Base-by-base conservation (phyloP, 192 early-diverging fungal genomes). In the Entomortierella chlamydospora region DNA sequence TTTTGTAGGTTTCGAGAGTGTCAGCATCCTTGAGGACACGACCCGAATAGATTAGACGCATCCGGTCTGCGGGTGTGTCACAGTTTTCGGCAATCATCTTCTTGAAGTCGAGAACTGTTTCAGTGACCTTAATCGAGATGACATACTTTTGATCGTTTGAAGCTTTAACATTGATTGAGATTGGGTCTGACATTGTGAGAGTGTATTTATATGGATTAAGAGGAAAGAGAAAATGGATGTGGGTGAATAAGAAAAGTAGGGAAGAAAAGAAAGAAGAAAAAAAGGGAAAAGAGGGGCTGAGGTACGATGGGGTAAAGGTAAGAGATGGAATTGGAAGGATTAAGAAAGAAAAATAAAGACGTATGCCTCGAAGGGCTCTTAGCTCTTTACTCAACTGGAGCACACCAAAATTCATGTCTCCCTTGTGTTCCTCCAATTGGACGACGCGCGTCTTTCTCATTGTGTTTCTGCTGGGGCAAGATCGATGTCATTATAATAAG, bases 1-100 rank as follows among this genome's bases (percentile, higher is more conserved):
- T 82, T 70, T 97, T 97, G 83, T 95, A 97, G 2, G 73, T 71
- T 2, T 73, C 64, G 22, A 99, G 77, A 4, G 79, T 87, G 29
- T 97, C 94, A 11, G 77, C 83, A 69, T 99, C 96, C 83, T 99
- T 99, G 47, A 99, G 88, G 43, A 99, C 95, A 50, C 90, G 87
- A 4, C 97, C 97, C 17, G 96, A 90, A 72, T 89, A 99, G 66
- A 99, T 97, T 53, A 99, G 88, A 15, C 96, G 87, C 71, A 95
- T 96, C 30, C 86, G 77, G 15, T 86, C 87, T 33, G 84, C 84
- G 2, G 92, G 87, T 4, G 91, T 90, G 37, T 91, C 83, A 23
- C 83, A 82, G 57, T 84, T 45, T 25, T 72, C 70, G 20, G 91
- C 87, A 61, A 98, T 92, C 47, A 87, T 86, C 20, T 85, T 70